Evolutionary conservation across 106 monocot genomes (phyloP).

Genomic region (Gastrodia elata): DNA sequence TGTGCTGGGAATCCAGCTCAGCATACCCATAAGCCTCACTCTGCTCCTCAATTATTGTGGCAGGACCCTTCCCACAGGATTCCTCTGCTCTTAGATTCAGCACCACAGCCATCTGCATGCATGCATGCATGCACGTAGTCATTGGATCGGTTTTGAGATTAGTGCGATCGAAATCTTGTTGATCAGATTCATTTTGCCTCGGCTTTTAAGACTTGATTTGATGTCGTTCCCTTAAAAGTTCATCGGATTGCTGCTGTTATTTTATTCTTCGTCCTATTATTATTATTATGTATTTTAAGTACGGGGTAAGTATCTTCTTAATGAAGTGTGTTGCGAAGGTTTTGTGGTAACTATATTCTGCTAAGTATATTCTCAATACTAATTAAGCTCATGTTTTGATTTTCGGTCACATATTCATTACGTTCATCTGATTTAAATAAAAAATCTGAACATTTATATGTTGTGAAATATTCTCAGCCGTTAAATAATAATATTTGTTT

Average conservation of each 20-base stretch:
- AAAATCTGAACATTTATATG: no score
- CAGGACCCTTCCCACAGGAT: slow-evolving; percentile 5
- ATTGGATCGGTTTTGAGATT: neutral
- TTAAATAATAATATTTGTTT: no score
- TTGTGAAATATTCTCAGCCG: no score
- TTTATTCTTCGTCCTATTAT: neutral
- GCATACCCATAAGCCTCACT: slow-evolving; percentile 3
- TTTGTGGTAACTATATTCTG: no score
- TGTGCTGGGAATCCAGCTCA: slow-evolving; percentile 11
- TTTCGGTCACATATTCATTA: no score
- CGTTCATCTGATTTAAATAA: no score
- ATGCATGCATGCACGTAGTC: no score
- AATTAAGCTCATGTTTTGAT: no score
- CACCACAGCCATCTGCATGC: no score
- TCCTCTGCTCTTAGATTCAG: slow-evolving; percentile 11
- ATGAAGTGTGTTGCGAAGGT: neutral
- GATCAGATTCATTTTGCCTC: neutral
- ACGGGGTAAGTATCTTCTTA: neutral
- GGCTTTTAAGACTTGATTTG: neutral
- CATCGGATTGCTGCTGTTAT: neutral
- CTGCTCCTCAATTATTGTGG: slow-evolving; percentile 16
- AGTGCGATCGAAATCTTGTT: neutral
- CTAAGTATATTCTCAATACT: no score
- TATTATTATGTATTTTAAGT: neutral
- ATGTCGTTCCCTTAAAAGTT: neutral